Base-by-base conservation (phyloP, 441 rosid genomes). In the Adansonia rubrostipa region DNA sequence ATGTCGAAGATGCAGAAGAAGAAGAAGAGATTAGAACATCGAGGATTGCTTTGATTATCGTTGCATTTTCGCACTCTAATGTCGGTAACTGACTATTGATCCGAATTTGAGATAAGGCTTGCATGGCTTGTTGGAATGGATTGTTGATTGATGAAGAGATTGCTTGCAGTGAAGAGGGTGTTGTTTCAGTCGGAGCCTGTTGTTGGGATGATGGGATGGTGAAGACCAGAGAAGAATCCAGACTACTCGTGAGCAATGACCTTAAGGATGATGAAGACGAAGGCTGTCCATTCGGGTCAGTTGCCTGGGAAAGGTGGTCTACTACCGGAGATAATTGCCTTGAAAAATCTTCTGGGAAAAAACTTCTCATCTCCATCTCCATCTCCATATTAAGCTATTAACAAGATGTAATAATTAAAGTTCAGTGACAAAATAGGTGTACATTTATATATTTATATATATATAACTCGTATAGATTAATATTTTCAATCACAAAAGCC, bases 191-290 rank as follows among this genome's bases (percentile, higher is more conserved):
- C 70, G 65, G 79, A 33, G 82, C 64, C 44, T 77, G 83, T 51
- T 88, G 44, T 5, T 40, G 44, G 44, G 44, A 5, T 28, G 33
- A 28, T 10, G 85, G 89, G 47, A 92, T 58, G 70, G 66, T 79
- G 79, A 88, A 87, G 63, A 91, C 51, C 42, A 90, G 84, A 80
- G 92, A 82, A n/a, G 92, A 87, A 57, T 81, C 82, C 13, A 93
- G 89, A 70, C 92, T 89, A 48, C 90, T 92, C 73, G 83, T 75
- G n/a, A 90, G 88, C 6, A 86, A 76, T 6, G 96, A 91, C 85
- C 89, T 85, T 67, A 88, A 57, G 5, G 99, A 89, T 0, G 97
- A 95, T 0, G 96, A 88, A 51, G 97, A 93, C 0, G 93, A 91
- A 3, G 95, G 84, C 64, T 83, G 85, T 15, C 56, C 77, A 73